phyloP scores from a whole-genome alignment of 305 asterid species.

The Fraxinus latifolia region DNA sequence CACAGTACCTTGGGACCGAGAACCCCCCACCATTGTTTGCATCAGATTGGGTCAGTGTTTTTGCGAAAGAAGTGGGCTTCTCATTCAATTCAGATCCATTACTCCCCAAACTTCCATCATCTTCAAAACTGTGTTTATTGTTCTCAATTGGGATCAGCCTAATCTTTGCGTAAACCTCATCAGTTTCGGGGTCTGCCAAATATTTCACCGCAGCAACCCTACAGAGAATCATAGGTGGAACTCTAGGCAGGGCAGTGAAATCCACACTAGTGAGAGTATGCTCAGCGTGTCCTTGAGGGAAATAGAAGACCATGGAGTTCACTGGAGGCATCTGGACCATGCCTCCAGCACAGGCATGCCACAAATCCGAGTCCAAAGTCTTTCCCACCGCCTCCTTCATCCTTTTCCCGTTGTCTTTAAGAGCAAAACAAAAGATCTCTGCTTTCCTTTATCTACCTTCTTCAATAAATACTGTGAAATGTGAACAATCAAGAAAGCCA shows the following conservation, averaged over 20 bases:
- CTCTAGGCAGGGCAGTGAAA: conserved; percentile 57
- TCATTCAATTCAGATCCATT: conserved; percentile 35
- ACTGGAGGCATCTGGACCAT: not conserved
- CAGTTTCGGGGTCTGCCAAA: conserved; percentile 66
- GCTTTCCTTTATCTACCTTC: not conserved
- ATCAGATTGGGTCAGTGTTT: conserved; percentile 65
- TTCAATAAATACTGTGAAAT: conserved; percentile 30
- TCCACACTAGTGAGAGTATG: conserved; percentile 65
- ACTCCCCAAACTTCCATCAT: conserved; percentile 25
- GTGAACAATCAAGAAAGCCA: conserved; percentile 10
- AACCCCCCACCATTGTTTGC: conserved; percentile 75
- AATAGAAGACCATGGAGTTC: conserved; percentile 25
- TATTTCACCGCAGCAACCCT: conserved; percentile 60
- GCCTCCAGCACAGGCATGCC: not conserved
- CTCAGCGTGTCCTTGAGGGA: conserved; percentile 82
- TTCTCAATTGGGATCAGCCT: conserved; percentile 49
- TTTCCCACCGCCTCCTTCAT: conserved; percentile 50
- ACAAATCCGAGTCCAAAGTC: conserved; percentile 46
- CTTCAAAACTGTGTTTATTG: conserved; percentile 34
- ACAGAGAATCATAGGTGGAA: conserved; percentile 69
- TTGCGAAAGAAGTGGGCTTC: conserved; percentile 50
- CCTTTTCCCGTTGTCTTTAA: conserved; percentile 1
- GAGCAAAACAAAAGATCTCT: not conserved
- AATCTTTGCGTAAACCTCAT: conserved; percentile 58
- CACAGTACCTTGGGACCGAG: conserved; percentile 71